phyloP scores from a whole-genome alignment of 192 early-diverging fungal genomes.

The Funneliformis geosporum region DNA sequence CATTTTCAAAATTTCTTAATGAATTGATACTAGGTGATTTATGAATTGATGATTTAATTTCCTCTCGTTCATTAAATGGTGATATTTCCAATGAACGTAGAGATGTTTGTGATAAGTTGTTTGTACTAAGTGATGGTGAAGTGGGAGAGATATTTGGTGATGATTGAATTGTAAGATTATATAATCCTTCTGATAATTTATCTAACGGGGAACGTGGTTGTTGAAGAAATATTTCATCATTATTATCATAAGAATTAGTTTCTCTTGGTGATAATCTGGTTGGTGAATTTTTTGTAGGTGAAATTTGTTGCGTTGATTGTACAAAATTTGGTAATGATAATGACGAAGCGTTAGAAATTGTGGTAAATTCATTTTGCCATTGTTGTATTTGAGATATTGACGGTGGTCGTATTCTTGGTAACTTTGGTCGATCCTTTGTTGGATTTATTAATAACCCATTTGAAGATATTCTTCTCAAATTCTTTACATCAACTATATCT shows the following conservation, averaged over 20 bases:
- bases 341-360: neutral
- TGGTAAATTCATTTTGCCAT: neutral
- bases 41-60: neutral
- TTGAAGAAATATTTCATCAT: neutral
- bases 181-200: slow-evolving; percentile 24
- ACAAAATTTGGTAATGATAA: neutral
- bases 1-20: neutral
- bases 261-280: neutral
- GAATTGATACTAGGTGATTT: neutral
- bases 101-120: neutral
- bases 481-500: neutral
- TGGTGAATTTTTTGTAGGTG: neutral
- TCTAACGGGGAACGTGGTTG: slow-evolving; percentile 16
- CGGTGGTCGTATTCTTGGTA: slow-evolving; percentile 6
- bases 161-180: neutral
- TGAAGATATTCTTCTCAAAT: neutral
- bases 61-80: too few relatives aligned
- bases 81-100: neutral
- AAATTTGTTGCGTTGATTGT: neutral
- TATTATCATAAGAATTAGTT: neutral
- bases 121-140: neutral
- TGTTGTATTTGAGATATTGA: neutral
- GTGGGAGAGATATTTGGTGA: neutral
- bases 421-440: slow-evolving; percentile 14
- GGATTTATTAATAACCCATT: neutral